Evolutionary conservation across 2,329 filamentous ascomycete species (phyloP), one percentile per base, ranked within the genome.

Genomic region (Sporothrix pallida): DNA sequence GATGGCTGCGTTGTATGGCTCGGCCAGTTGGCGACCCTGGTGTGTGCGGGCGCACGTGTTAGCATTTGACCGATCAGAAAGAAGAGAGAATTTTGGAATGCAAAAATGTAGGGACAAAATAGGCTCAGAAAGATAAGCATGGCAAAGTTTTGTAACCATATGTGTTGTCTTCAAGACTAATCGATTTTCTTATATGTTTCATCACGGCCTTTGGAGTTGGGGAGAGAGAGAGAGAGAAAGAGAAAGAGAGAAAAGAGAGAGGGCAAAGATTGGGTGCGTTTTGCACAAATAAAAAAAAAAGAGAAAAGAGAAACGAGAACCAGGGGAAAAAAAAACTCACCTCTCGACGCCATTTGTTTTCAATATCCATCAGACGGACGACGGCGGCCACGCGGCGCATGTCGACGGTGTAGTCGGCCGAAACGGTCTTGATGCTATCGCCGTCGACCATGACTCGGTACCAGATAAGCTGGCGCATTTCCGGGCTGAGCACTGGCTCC

Each of bases 91-190:
- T 8, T 10, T 31, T 17, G 1, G 23, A 4, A 37, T 58, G 50
- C 3, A 26, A n/a, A 52, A 26, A 26, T 44, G 69, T 75, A 73
- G 56, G 75, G 78, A 73, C 1, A 71, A 50, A 71, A 37, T 74
- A 75, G 89, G 89, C 87, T 89, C 87, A 88, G 87, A 91, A 91
- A 89, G 87, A 87, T 88, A 89, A 85, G 85, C 76, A 77, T 77
- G 74, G 70, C 73, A 75, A 75, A 75, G 13, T 68, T 88, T 87
- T 92, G 86, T 95, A 95, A 98, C 93, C 93, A 96, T 91, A 87
- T 90, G 82, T 72, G 74, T 83, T 90, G 95, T 98, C 95, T 97
- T 98, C 87, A 97, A 97, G 95, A 98, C 95, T 98, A 97, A 98
- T 98, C 95, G 95, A 89, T 90, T 91, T 89, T 88, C 87, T 89